Evolutionary conservation across 495 filamentous ascomycete species (phyloP).

Genomic region (Cercophora samala): DNA sequence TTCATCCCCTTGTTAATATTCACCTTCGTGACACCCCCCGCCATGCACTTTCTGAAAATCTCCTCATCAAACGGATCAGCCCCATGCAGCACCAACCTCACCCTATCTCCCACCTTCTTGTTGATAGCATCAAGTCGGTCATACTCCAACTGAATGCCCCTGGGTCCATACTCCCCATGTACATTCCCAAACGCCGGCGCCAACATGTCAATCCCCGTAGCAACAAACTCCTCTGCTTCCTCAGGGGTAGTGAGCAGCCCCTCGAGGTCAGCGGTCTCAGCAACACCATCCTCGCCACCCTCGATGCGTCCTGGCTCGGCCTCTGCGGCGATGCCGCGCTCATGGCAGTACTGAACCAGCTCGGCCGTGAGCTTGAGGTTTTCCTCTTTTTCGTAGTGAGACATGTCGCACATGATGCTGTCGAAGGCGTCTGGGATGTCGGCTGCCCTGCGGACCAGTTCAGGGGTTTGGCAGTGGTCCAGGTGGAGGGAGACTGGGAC

Average conservation of each 20-base stretch:
- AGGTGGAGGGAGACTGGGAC: conserved; percentile 73
- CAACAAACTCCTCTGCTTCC: conserved; percentile 71
- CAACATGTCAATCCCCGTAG: conserved; percentile 76
- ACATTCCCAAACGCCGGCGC: conserved; percentile 86
- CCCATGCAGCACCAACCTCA: conserved; percentile 72
- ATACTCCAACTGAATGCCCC: conserved; percentile 72
- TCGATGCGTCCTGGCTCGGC: conserved; percentile 81
- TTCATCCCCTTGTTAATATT: conserved; percentile 86
- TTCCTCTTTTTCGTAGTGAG: conserved; percentile 77
- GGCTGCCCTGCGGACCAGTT: conserved; percentile 63
- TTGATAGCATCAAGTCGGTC: conserved; percentile 63
- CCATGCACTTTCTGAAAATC: conserved; percentile 66
- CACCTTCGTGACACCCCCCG: conserved; percentile 67
- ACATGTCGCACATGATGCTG: conserved; percentile 82
- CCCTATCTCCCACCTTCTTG: conserved; percentile 56
- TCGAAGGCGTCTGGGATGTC: conserved; percentile 65
- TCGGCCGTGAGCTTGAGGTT: conserved; percentile 71
- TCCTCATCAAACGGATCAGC: conserved; percentile 70
- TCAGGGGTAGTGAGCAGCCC: conserved; percentile 73
- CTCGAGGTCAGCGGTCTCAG: conserved; percentile 71
- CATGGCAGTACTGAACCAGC: conserved; percentile 67
- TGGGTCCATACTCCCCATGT: conserved; percentile 75
- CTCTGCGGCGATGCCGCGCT: conserved; percentile 70
- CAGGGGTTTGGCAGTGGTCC: conserved; percentile 73
- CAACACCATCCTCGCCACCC: conserved; percentile 79